Base-by-base conservation (phyloP, 768 basidiomycete species). In the Mycena vitilis region DNA sequence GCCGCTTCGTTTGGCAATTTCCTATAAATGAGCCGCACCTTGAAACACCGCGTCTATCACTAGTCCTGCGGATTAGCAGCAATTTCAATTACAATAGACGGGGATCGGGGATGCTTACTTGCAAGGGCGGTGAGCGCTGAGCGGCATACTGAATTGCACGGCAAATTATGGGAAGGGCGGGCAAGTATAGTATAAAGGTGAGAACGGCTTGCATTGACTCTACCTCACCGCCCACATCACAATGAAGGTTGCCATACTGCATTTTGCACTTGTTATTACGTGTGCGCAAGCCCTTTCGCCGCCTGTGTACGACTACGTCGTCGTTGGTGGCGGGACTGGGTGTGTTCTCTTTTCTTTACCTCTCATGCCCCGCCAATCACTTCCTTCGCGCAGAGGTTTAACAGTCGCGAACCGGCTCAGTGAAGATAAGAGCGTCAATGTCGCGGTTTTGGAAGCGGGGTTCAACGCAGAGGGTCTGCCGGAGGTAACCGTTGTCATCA, bases 361-460 rank as follows among this genome's bases (percentile, higher is more conserved):
- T n/a, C 15, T 4, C 18, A 18, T 20, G 18, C 10, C 38, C 34
- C 40, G 20, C 37, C 40, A 8, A 55, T 55, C 23, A 8, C 13
- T 55, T 5, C 7, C 8, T 5, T 48, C 22, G 18, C 22, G n/a
- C 57, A 79, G 78, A 18, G 82, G 82, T 3, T 66, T 80, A 12
- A 75, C 80, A 1, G 75, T 83, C 20, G 81, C 82, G 0, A 79
- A 68, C 60, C 77, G 82, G 11, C 75, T 83, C 6, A 74, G 76
- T 2, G 81, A 83, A 61, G 73, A 80, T 66, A 65, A 68, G 10
- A 49, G 59, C 12, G 63, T 78, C 37, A 78, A 72, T 0, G 80
- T 83, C 2, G 73, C 74, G 11, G 75, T 83, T 15, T 45, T 83
- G 4, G 82, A 83, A 71, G 84, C 84, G 0, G 86, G 86, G 0